Percentiles rank a stretch among this genome's conserved stretches.
These are phyloP conservation scores for Debaryomyces maramus DNA, from an alignment of 805 yeast genomes.

Conservation along the genomic window DNA sequence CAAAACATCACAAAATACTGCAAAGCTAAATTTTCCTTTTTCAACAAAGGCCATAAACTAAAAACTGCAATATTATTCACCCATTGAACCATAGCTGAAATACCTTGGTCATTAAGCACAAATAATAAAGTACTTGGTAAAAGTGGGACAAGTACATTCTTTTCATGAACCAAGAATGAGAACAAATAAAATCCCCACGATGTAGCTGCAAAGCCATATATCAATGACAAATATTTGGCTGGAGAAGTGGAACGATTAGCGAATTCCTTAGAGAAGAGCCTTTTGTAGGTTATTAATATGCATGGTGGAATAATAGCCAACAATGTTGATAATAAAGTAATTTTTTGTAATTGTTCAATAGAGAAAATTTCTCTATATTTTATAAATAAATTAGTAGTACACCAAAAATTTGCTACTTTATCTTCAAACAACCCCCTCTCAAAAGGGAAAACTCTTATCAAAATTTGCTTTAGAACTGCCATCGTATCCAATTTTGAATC, in stretches of 20 bases:
- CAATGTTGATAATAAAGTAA: conserved; percentile 57
- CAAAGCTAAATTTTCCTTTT: conserved; percentile 67
- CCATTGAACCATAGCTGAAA: conserved; percentile 81
- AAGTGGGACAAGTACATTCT: conserved; percentile 83
- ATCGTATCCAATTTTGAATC: conserved; percentile 10
- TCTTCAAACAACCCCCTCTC: conserved; percentile 94
- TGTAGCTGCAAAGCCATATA: conserved; percentile 77
- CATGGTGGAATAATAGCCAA: conserved; percentile 33
- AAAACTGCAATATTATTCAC: conserved; percentile 80
- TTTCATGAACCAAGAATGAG: conserved; percentile 96
- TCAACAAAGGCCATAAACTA: conserved; percentile 84
- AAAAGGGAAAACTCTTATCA: conserved; percentile 82
- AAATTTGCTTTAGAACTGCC: conserved; percentile 53
- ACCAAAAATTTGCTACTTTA: conserved; percentile 97
- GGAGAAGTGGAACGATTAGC: conserved; percentile 14
- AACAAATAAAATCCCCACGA: conserved; percentile 88
- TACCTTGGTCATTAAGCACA: conserved; percentile 54
- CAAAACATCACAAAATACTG: conserved; percentile 67
- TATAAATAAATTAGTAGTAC: conserved; percentile 78
- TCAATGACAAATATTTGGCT: conserved; percentile 18
- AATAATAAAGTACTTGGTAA: conserved; percentile 76
- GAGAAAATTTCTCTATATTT: conserved; percentile 64
- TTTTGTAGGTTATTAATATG: conserved; percentile 37
- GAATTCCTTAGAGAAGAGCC: conserved; percentile 18
- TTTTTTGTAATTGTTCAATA: conserved; percentile 55